Conservation (phyloP, 163 green algal genomes). For the Chlamydomonas reinhardtii region DNA sequence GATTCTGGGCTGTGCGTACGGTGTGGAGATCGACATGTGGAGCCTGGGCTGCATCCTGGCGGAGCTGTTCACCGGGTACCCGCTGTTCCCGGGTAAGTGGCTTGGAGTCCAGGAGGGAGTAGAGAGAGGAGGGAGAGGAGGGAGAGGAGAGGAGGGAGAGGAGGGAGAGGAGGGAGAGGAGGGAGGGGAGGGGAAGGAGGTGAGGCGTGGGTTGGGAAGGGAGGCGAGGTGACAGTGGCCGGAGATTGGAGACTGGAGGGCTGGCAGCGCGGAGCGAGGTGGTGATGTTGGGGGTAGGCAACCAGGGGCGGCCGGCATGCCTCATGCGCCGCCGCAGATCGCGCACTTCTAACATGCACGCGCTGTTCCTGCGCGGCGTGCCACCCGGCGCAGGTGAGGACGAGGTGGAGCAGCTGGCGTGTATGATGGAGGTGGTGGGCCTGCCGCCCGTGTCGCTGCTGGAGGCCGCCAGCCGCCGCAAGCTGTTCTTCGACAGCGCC, state of each 20-base stretch:
- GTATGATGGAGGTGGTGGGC: conserved; percentile 84
- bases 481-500: conserved; percentile 73
- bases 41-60: conserved; percentile 87
- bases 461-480: conserved; percentile 60
- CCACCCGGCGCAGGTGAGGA: conserved; percentile 68
- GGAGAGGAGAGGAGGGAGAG: neutral
- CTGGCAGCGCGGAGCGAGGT: too few relatives aligned
- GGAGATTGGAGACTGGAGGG: too few relatives aligned
- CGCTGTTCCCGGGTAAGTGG: conserved; percentile 81
- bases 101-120: too few relatives aligned
- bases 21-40: conserved; percentile 89
- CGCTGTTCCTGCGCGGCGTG: too few relatives aligned
- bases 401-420: conserved; percentile 81
- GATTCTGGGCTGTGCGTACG: conserved; percentile 84
- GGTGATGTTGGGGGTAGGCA: too few relatives aligned
- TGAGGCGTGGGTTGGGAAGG: too few relatives aligned
- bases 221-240: too few relatives aligned
- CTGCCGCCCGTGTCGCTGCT: conserved; percentile 69
- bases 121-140: neutral
- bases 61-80: conserved; percentile 84
- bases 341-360: too few relatives aligned
- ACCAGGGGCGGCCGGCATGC: too few relatives aligned
- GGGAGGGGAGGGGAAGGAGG: too few relatives aligned
- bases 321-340: too few relatives aligned
- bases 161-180: too few relatives aligned